Conservation (phyloP, 2,329 filamentous ascomycete species). For the Aspergillus clavatus region DNA sequence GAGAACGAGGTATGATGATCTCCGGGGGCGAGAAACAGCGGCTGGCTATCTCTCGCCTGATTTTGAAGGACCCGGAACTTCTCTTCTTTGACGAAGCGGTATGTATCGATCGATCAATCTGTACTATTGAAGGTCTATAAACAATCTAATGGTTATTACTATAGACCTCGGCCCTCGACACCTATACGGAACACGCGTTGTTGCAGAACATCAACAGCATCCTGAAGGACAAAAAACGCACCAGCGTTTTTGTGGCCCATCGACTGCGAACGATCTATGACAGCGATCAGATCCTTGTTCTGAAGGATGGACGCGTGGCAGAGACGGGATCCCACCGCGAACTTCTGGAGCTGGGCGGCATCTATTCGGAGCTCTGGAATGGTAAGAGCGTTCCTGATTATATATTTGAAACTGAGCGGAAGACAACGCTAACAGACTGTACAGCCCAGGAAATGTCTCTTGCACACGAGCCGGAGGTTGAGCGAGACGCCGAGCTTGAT, state of each 20-base stretch:
- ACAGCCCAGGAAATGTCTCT: conserved; percentile 59
- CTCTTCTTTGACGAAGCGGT: conserved; percentile 91
- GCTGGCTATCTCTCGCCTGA: conserved; percentile 73
- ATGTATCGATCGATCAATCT: conserved; percentile 26
- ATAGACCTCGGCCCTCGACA: conserved; percentile 79
- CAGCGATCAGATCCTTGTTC: conserved; percentile 85
- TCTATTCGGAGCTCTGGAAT: conserved; percentile 90
- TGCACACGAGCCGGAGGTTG: conserved; percentile 35
- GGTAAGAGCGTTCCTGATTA: conserved; percentile 51
- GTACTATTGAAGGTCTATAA: background rate
- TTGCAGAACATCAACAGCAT: conserved; percentile 92
- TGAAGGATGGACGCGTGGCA: conserved; percentile 77
- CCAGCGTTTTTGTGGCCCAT: conserved; percentile 93
- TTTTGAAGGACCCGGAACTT: conserved; percentile 84
- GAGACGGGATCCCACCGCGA: conserved; percentile 85
- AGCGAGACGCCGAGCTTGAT: conserved; percentile 38
- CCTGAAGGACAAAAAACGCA: conserved; percentile 77
- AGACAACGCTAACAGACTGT: conserved; percentile 6
- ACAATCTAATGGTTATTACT: conserved; percentile 4
- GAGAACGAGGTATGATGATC: conserved; percentile 94
- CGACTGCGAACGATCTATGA: conserved; percentile 90
- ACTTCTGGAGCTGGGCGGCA: conserved; percentile 64
- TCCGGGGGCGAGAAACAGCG: conserved; percentile 92
- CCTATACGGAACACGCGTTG: conserved; percentile 85
- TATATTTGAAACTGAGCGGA: background rate